These are phyloP conservation scores for Phlegmacium glaucopus DNA, from an alignment of 768 basidiomycete species.

Conservation along the genomic window DNA sequence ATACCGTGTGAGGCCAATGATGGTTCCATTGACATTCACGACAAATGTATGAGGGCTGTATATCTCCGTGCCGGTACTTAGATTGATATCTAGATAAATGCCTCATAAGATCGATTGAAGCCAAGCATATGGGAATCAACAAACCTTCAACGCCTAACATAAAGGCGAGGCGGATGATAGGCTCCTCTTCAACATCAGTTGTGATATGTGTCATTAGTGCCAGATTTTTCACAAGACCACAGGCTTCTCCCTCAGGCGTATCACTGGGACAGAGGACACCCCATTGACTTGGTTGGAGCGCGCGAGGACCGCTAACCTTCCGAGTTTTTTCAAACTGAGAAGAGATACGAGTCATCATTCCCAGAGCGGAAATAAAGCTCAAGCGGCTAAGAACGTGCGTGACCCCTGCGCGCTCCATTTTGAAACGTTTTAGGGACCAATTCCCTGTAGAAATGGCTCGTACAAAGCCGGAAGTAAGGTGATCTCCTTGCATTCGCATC, in stretches of 20 bases:
- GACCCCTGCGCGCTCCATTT: conserved; percentile 98
- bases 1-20: conserved; percentile 88
- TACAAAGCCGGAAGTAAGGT: conserved; percentile 92
- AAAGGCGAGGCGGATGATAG: conserved; percentile 83
- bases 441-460: conserved; percentile 98
- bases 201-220: conserved; percentile 99
- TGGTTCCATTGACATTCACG: conserved; percentile 95
- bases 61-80: conserved; percentile 93
- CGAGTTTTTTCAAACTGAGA: conserved; percentile 99
- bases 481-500: conserved; percentile 95
- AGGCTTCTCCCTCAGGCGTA: conserved; percentile 99
- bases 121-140: conserved; percentile 13
- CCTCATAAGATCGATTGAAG: background rate
- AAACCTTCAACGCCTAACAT: conserved; percentile 97
- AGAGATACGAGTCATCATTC: conserved; percentile 99
- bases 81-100: conserved; percentile 67
- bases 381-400: conserved; percentile 96
- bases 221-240: conserved; percentile 96
- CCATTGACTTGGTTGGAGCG: conserved; percentile 98
- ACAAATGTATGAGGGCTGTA: conserved; percentile 91
- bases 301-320: conserved; percentile 96
- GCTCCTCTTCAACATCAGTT: conserved; percentile 96
- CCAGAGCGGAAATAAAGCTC: conserved; percentile 94
- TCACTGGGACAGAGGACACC: conserved; percentile 98
- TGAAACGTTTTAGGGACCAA: conserved; percentile 98